These are phyloP conservation scores for Babesia ovis DNA, from an alignment of 169 alveolate species.

Conservation along the genomic window DNA sequence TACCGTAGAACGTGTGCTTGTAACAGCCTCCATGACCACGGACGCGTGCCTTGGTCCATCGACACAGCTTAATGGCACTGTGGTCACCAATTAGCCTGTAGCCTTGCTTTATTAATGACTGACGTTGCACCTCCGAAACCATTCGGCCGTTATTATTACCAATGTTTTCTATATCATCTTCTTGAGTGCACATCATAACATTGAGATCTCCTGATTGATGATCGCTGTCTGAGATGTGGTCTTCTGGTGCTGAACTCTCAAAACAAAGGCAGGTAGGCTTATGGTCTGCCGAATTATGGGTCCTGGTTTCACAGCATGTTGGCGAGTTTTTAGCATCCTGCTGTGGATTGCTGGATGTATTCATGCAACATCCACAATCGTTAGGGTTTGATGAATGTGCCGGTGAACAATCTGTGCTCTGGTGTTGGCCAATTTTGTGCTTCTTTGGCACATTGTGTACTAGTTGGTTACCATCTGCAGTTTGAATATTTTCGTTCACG, in stretches of 20 bases:
- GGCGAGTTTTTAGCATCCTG: not conserved
- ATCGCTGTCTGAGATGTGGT: slow-evolving; percentile 7
- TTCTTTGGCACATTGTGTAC: not conserved
- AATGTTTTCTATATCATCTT: slow-evolving; percentile 70
- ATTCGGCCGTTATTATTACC: slow-evolving; percentile 47
- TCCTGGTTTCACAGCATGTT: not conserved
- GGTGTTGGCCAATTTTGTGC: too few species aligned
- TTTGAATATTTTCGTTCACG: not conserved
- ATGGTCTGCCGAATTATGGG: not conserved
- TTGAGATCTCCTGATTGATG: not conserved
- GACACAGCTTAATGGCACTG: slow-evolving; percentile 88
- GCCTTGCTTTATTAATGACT: slow-evolving; percentile 73
- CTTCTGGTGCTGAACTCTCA: not conserved
- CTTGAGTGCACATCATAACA: slow-evolving; percentile 13
- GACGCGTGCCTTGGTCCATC: slow-evolving; percentile 87
- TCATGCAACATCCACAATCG: not conserved
- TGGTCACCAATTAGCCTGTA: slow-evolving; percentile 86
- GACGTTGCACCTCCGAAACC: slow-evolving; percentile 69
- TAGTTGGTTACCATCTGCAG: not conserved
- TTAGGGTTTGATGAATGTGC: not conserved
- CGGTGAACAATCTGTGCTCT: not conserved
- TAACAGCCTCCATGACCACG: slow-evolving; percentile 90
- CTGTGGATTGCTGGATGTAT: not conserved
- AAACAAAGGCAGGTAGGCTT: not conserved
- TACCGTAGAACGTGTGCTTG: slow-evolving; percentile 90